These are phyloP conservation scores for Penicillium sp. DNA, from an alignment of 2,329 filamentous ascomycete genomes.

Conservation along the genomic window DNA sequence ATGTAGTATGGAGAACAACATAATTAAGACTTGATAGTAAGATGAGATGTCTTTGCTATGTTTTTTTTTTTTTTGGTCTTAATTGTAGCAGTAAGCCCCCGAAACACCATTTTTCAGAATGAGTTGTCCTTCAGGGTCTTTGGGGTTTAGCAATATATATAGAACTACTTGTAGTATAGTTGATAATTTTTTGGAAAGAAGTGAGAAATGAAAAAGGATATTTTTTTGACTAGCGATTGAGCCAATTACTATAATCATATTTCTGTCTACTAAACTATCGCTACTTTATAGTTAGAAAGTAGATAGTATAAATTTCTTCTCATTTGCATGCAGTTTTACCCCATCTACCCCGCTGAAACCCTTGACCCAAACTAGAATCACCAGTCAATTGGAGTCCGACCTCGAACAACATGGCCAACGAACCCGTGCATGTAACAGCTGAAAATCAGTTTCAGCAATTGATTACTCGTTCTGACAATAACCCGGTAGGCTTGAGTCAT, in stretches of 20 bases:
- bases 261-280: neutral
- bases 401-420: conserved; percentile 7
- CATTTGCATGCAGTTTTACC: neutral
- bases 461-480: conserved; percentile 64
- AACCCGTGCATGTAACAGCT: neutral
- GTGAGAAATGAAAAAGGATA: neutral
- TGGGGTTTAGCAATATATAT: neutral
- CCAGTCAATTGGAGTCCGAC: neutral
- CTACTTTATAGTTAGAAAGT: neutral
- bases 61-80: neutral
- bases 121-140: neutral
- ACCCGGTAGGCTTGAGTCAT: conserved; percentile 55
- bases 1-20: neutral
- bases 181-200: neutral
- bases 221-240: neutral
- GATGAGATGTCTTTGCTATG: too few relatives aligned
- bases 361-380: neutral
- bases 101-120: neutral
- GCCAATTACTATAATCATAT: too few relatives aligned
- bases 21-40: neutral
- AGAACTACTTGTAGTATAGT: neutral
- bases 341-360: conserved; percentile 9
- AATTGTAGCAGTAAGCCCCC: neutral
- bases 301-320: neutral
- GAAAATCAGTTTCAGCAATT: conserved; percentile 73